Base-by-base conservation (phyloP, 2,329 filamentous ascomycete species). In the Tolypocladium cylindrosporum region DNA sequence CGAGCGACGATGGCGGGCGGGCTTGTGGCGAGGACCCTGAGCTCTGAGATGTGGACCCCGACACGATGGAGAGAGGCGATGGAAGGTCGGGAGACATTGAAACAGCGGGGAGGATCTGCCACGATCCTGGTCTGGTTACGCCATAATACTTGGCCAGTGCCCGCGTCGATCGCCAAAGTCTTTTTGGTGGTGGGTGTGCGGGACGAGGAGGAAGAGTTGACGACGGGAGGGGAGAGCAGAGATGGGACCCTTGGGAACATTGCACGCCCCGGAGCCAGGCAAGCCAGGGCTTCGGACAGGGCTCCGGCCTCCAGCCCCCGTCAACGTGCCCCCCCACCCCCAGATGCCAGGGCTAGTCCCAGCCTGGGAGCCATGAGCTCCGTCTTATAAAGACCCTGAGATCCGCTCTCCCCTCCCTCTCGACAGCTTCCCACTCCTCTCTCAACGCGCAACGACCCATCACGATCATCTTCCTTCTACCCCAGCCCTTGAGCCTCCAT, bases 311-410 rank as follows among this genome's bases (percentile, higher is more conserved):
- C 27, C 27, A 31, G 3, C 24, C 24, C 24, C 3, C 21, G 21
- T 27, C 24, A 36, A 16, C 16, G 27, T 19, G 21, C 16, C 21
- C n/a, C 4, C 52, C 36, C 36, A 39, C 52, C 31, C 52, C 51
- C 36, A 27, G 39, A 41, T 13, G n/a, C 24, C 52, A 54, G 27
- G 9, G 36, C 52, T 19, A 42, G 3, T 31, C 45, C 45, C 24
- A 48, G 21, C 21, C 8, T 45, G 21, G 14, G n/a, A 43, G 42
- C 42, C 42, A 19, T 43, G 42, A 34, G 51, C 37, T 45, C 54
- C 57, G 37, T n/a, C 50, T 61, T 60, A 64, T 64, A 64, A 64
- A 61, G 61, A 64, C 61, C 60, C 61, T 62, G 64, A 64, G 59
- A 59, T 61, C 53, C 56, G 48, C 50, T 42, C 36, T 54, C 24